Percentiles rank a stretch among this genome's conserved stretches.
These are phyloP conservation scores for Naganishia vaughanmartiniae DNA, from an alignment of 768 basidiomycete genomes.

Conservation along the genomic window DNA sequence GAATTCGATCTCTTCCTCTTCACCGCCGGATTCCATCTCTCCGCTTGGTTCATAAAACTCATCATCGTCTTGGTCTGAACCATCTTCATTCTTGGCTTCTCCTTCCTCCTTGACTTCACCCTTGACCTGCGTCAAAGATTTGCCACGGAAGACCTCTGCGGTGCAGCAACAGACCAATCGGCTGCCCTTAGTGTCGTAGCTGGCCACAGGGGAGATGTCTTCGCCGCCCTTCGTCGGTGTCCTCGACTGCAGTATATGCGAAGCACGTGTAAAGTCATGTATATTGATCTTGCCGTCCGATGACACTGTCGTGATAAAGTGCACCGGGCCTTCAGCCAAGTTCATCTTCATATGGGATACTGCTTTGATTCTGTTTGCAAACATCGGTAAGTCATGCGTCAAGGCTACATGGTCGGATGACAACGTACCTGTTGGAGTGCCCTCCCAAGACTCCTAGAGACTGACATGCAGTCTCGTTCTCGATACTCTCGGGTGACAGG, in stretches of 20 bases:
- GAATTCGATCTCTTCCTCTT: conserved; percentile 34
- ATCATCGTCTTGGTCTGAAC: conserved; percentile 49
- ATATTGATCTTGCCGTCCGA: conserved; percentile 73
- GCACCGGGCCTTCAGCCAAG: conserved; percentile 63
- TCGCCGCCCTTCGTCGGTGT: conserved; percentile 7
- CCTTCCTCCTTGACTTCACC: conserved; percentile 51
- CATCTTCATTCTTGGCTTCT: conserved; percentile 51
- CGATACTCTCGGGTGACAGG: conserved; percentile 53
- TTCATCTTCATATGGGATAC: conserved; percentile 56
- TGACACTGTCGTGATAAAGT: conserved; percentile 66
- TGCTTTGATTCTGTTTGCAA: conserved; percentile 67
- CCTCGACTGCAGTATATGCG: background rate
- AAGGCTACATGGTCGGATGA: background rate
- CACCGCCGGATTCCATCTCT: conserved; percentile 40
- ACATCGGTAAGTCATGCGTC: conserved; percentile 12
- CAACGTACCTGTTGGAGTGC: conserved; percentile 76
- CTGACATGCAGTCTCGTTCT: conserved; percentile 35
- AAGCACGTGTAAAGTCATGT: conserved; percentile 44
- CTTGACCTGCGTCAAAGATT: conserved; percentile 28
- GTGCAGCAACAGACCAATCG: conserved; percentile 68
- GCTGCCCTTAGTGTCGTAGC: conserved; percentile 80
- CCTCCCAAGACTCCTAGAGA: conserved; percentile 65
- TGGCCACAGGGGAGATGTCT: conserved; percentile 60
- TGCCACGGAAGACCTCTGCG: conserved; percentile 42
- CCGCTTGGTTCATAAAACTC: conserved; percentile 36